phyloP scores from a whole-genome alignment of 305 asterid genomes.

The Rubia peregrina region DNA sequence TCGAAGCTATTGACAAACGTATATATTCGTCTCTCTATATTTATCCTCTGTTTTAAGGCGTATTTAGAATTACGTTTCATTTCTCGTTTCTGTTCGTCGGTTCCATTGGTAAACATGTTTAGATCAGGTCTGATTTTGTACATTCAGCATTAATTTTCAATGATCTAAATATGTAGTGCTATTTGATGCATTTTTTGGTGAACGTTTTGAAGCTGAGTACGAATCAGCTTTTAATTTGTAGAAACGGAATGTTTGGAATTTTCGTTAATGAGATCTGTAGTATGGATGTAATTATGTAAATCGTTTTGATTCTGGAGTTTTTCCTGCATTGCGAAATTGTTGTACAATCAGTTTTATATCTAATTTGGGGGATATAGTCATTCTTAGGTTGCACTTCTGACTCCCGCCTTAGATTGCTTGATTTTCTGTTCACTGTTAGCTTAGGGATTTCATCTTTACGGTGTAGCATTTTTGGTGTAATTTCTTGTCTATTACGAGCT shows the following conservation, averaged over 20 bases:
- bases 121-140: neutral
- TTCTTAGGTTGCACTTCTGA: neutral
- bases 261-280: neutral
- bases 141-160: neutral
- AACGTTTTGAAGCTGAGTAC: neutral
- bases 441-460: neutral
- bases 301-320: neutral
- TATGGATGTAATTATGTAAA: neutral
- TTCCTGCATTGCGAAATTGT: neutral
- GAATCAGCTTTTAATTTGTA: neutral
- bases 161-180: neutral
- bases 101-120: neutral
- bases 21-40: neutral
- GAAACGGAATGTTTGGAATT: neutral
- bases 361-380: too few species aligned
- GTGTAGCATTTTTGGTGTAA: neutral
- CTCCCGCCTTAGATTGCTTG: neutral
- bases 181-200: neutral
- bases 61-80: neutral
- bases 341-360: too few species aligned
- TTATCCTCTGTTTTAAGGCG: neutral
- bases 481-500: neutral
- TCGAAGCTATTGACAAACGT: constrained; percentile 95
- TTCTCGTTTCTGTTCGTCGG: neutral
- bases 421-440: neutral